Percentiles rank a stretch among this genome's conserved stretches.
Evolutionary conservation across 352 stramenopile species (phyloP).

Genomic region (Pythium apleroticum): DNA sequence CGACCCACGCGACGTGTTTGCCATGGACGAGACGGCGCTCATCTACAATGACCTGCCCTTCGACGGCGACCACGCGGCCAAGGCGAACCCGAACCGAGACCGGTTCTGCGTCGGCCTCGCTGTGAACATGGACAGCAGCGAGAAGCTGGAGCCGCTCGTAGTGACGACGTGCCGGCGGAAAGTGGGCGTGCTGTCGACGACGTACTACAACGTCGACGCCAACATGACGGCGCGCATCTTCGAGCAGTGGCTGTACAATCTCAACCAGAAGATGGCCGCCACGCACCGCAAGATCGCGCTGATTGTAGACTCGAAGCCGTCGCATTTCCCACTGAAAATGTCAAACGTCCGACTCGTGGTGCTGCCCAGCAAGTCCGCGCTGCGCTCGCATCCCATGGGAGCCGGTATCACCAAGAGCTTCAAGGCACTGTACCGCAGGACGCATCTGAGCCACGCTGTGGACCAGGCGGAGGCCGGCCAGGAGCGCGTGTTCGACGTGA

Average conservation of each 20-base stretch:
- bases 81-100: constrained; percentile 8
- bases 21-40: constrained; percentile 14
- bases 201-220: constrained; percentile 17
- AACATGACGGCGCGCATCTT: constrained; percentile 25
- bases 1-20: constrained; percentile 20
- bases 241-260: constrained; percentile 25
- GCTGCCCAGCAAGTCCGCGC: neutral
- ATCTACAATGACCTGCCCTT: constrained; percentile 25
- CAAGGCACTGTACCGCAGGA: constrained; percentile 22
- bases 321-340: constrained; percentile 21
- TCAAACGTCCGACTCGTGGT: constrained; percentile 17
- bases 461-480: constrained; percentile 22
- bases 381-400: constrained; percentile 12
- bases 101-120: constrained; percentile 21
- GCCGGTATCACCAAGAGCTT: constrained; percentile 19
- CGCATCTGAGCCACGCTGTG: constrained; percentile 24
- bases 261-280: constrained; percentile 25
- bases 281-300: constrained; percentile 16
- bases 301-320: constrained; percentile 8
- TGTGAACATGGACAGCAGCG: constrained; percentile 22
- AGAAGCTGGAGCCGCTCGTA: constrained; percentile 21
- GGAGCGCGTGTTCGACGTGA: constrained; percentile 12
- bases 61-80: neutral
- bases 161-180: constrained; percentile 19
- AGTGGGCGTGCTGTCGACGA: constrained; percentile 10